Base-by-base conservation (phyloP, 2,329 filamentous ascomycete genomes). In the Pseudogymnoascus sp. region DNA sequence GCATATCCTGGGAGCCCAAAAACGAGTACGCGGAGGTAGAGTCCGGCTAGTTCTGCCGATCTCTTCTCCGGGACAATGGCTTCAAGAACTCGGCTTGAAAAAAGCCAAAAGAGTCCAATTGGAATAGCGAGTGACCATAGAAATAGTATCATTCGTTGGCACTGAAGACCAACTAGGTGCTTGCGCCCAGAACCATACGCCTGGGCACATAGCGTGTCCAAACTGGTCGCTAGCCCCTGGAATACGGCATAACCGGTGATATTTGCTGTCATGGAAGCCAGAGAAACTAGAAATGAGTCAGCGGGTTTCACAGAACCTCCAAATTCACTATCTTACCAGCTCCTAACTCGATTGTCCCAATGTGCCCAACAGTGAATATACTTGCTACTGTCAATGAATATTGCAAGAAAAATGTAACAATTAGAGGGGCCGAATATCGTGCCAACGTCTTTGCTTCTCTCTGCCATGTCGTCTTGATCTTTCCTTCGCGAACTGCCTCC, bases 201-300 rank as follows among this genome's bases (percentile, higher is more conserved):
- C 74, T 97, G 93, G 0, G 93, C 85, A 73, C 93, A 97, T 2
- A 97, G 84, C 0, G 93, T 97, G 74, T 97, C 93, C 37, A 97
- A 79, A 65, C 88, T 90, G 4, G 93, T 97, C 0, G 92, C 88
- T 11, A 97, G 80, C n/a, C 92, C 89, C 70, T 92, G 88, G 70
- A 90, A 88, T 13, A 90, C 84, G 0, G 87, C 88, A 68, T 89
- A 87, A 62, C 88, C 90, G 11, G 84, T 89, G 67, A 94, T 92
- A 65, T 85, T 90, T 29, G 87, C 87, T 1, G 88, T 90, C 89
- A 93, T 93, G 68, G 86, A 86, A 4, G 84, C 86, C 64, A 89
- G 74, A 70, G 82, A 85, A 37, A 88, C 84, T 54, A 8, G 2
- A 1, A 35, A 4, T 13, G 4, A 21, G 29, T 54, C 29, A 54